Percentiles rank a stretch among this genome's conserved stretches.
phyloP scores from a whole-genome alignment of 1,284 basidiomycete species.

The Heterobasidion parviporum region DNA sequence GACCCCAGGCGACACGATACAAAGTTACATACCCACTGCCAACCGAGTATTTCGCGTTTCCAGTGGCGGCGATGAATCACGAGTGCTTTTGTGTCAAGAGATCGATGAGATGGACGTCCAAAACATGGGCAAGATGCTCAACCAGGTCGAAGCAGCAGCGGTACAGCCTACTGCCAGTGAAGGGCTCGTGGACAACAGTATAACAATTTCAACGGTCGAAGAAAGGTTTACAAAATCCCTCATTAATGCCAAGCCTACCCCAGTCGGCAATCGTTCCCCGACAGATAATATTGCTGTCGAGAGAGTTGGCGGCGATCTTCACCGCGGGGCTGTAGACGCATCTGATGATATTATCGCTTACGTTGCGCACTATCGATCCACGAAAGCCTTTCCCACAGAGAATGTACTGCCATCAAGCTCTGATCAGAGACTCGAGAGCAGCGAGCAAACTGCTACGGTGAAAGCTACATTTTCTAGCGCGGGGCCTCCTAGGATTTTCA shows the following conservation, averaged over 20 bases:
- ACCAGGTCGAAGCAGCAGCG: constrained; percentile 23
- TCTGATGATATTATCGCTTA: constrained; percentile 33
- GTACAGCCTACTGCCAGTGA: background rate
- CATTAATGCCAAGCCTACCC: constrained; percentile 20
- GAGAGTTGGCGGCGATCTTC: constrained; percentile 7
- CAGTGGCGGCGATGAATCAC: constrained; percentile 26
- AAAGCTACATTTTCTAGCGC: background rate
- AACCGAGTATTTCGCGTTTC: constrained; percentile 54
- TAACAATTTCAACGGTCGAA: constrained; percentile 18
- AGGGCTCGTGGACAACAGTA: background rate
- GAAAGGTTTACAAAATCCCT: constrained; percentile 33
- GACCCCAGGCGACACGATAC: constrained; percentile 33
- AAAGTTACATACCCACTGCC: constrained; percentile 57
- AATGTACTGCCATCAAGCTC: background rate
- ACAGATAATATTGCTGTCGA: constrained; percentile 7
- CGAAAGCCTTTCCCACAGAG: background rate
- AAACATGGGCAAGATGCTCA: constrained; percentile 40
- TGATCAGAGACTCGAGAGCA: background rate
- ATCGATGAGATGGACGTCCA: constrained; percentile 61
- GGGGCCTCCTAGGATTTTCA: background rate
- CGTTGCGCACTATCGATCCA: constrained; percentile 26
- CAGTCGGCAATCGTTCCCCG: background rate
- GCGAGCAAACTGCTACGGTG: background rate
- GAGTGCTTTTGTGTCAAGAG: constrained; percentile 13
- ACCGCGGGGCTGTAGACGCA: constrained; percentile 14